Base-by-base conservation (phyloP, 495 filamentous ascomycete genomes). In the Annulohypoxylon nitens region DNA sequence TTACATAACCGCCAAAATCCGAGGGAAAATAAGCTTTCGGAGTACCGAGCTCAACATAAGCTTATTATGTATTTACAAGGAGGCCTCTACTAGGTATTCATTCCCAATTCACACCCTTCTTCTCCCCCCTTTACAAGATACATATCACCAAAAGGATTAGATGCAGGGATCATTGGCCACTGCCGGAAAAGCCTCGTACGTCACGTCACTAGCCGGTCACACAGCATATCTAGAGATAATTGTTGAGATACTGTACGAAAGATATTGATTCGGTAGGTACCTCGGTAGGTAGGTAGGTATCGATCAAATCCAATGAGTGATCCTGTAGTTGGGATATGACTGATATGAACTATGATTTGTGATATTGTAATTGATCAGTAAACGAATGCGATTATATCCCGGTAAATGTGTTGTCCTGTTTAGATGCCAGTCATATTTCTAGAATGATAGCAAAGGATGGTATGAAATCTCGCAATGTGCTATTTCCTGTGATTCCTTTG, bases 21-120 rank as follows among this genome's bases (percentile, higher is more conserved):
- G 58, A 71, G 43, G 54, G 48, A 59, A 70, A 70, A 70, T 64
- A 70, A 70, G 67, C 67, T 70, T 70, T 70, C 67, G 67, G 67
- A 70, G 23, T 3, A 51, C 67, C 67, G 67, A 70, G 67, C 67
- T 60, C 51, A 23, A 36, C 50, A 69, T 69, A 69, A 63, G 58
- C 67, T 63, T 63, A 69, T 63, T 63, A 63, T 58, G 54, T 57
- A 16, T 7, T 30, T 53, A 61, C 14, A 23, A 23, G 37, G 36
- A 41, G 57, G 57, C 26, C 18, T 20, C 34, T 10, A 18, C 12
- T 16, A 30, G 14, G 23, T 57, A 51, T 7, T 51, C 16, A 23
- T 51, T 30, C 20, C 50, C 23, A 39, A 3, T 39, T 39, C 36
- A 30, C 41, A 45, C 41, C 43, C 43, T 20, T 47, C 18, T 47